Percentiles rank a stretch among this genome's conserved stretches.
phyloP scores from a whole-genome alignment of 192 early-diverging fungal species.

The Umbelopsis vinacea region DNA sequence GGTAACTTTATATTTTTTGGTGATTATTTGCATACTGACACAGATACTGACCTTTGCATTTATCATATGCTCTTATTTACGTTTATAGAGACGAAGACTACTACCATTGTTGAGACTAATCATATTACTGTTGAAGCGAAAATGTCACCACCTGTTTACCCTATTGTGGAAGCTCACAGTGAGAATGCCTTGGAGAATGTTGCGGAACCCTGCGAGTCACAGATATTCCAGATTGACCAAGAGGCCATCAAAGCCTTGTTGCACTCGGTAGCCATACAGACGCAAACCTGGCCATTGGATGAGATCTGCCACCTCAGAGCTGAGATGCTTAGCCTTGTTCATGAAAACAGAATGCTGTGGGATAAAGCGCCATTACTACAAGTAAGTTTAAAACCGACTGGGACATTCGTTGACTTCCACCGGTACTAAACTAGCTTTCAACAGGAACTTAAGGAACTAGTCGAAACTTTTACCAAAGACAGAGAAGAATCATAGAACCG shows the following conservation, averaged over 20 bases:
- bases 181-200: neutral
- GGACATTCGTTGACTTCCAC: neutral
- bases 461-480: no score
- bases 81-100: no score
- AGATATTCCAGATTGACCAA: neutral
- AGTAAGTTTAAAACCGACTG: neutral
- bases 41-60: no score
- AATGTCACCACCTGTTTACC: neutral
- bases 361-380: neutral
- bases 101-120: no score
- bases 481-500: no score
- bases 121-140: no score
- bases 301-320: conserved; percentile 13
- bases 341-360: conserved; percentile 8
- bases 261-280: neutral
- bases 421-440: no score
- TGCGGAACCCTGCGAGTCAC: neutral
- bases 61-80: no score
- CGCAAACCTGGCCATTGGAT: neutral
- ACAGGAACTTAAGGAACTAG: no score
- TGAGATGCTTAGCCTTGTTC: neutral
- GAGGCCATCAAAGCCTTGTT: neutral
- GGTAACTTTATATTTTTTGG: no score
- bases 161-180: neutral
- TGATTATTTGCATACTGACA: no score